phyloP scores from a whole-genome alignment of 2,329 filamentous ascomycete genomes.

The Chaetothyriales sp. region DNA sequence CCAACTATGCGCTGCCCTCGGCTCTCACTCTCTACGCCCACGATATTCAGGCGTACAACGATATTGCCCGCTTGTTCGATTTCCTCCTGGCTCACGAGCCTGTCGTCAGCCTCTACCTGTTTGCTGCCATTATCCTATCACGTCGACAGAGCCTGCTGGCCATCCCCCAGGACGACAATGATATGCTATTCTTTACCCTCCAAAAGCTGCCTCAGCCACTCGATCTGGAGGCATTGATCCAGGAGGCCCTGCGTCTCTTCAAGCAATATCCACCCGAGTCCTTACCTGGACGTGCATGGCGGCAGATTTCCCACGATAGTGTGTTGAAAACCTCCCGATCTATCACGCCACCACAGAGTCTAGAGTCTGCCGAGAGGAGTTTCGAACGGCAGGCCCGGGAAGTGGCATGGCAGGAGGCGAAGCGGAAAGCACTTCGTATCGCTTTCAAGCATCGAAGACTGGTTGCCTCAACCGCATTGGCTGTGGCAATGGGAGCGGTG shows the following conservation, averaged over 20 bases:
- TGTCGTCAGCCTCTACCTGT: constrained; percentile 81
- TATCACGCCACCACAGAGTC: constrained; percentile 39
- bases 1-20: constrained; percentile 85
- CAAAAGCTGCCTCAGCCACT: constrained; percentile 72
- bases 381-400: constrained; percentile 60
- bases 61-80: constrained; percentile 85
- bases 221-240: constrained; percentile 63
- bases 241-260: constrained; percentile 49
- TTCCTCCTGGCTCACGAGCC: constrained; percentile 75
- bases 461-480: constrained; percentile 44
- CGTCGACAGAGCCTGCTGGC: constrained; percentile 74
- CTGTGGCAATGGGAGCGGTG: constrained; percentile 51
- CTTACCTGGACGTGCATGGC: constrained; percentile 52
- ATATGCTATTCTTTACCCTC: constrained; percentile 80
- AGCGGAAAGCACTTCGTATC: constrained; percentile 35
- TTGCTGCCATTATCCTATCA: constrained; percentile 71
- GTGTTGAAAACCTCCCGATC: constrained; percentile 68
- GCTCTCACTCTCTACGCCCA: constrained; percentile 94
- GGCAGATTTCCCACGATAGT: constrained; percentile 55
- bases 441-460: constrained; percentile 53
- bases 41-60: constrained; percentile 76
- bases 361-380: constrained; percentile 50
- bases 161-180: constrained; percentile 66
- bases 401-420: constrained; percentile 49
- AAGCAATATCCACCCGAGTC: constrained; percentile 53